Conservation (phyloP, 129 eudicot genomes). For the Artemisia tridentata region DNA sequence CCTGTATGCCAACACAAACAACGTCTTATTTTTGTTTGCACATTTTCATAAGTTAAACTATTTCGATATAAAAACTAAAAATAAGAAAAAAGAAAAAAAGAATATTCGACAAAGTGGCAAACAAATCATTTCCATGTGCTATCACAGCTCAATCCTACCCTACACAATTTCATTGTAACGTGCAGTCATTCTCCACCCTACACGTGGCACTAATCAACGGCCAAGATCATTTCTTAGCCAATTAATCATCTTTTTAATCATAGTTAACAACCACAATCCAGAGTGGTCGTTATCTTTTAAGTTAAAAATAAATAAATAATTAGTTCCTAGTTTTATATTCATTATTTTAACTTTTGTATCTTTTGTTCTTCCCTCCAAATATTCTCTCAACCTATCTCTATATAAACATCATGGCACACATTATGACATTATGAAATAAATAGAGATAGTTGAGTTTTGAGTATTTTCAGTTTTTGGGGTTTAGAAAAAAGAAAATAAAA, state of each 20-base stretch:
- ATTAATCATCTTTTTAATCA: constrained; percentile 17
- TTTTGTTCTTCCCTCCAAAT: constrained; percentile 13
- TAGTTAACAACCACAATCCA: constrained; percentile 31
- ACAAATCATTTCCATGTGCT: constrained; percentile 38
- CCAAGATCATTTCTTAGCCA: not conserved
- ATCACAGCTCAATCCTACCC: constrained; percentile 34
- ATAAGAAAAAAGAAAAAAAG: not conserved
- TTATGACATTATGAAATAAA: constrained; percentile 4
- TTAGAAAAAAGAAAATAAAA: not conserved
- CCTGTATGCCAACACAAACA: too few species aligned
- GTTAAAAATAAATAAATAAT: not conserved
- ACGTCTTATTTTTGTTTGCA: not conserved
- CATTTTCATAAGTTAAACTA: not conserved
- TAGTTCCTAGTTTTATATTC: not conserved
- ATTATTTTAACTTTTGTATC: not conserved
- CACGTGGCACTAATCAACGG: constrained; percentile 58
- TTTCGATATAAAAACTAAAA: too few species aligned
- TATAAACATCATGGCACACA: constrained; percentile 19
- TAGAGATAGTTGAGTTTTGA: not conserved
- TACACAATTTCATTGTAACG: constrained; percentile 23
- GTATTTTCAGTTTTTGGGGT: constrained; percentile 10
- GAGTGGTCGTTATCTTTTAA: constrained; percentile 46
- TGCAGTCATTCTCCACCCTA: constrained; percentile 35
- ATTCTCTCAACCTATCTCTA: constrained; percentile 6
- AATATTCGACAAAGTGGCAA: constrained; percentile 33